Base-by-base conservation (phyloP, 1,284 basidiomycete species). In the Boletus semigastroideus region DNA sequence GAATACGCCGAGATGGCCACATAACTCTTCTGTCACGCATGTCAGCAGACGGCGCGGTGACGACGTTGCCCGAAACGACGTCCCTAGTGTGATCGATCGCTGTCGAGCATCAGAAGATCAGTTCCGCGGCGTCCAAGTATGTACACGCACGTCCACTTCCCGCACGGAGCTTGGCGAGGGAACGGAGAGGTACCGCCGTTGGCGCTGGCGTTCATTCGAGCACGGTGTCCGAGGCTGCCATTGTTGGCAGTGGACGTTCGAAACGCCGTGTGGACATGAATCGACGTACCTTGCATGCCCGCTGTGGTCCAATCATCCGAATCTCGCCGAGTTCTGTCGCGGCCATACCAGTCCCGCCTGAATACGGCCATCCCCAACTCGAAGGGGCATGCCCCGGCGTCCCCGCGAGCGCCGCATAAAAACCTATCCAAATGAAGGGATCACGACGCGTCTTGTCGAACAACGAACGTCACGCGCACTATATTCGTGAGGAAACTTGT, bases 401-500 rank as follows among this genome's bases (percentile, higher is more conserved):
- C 14, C 56, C 61, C 17, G 55, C 49, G 41, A 65, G 59, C 17
- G 60, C 59, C 17, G 58, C 50, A 19, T 52, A 48, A 27, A 56
- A 59, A 42, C 58, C 62, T 64, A 25, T 45, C 37, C 25, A 25
- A n/a, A 17, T 27, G 4, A 41, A 16, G n/a, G 34, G 16, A n/a
- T n/a, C 16, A 8, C 34, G 4, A 22, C 6, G 17, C 10, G 25
- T 20, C 17, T 38, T 11, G 34, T n/a, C 25, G 25, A 16, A 36
- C 9, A n/a, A 10, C 16, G 30, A 22, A 16, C 28, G 22, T 16
- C 27, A 14, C 4, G 25, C 55, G 53, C 19, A 64, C 59, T 65
- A 37, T 61, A 22, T 44, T 65, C 62, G 25, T 59, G 56, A 12
- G 64, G 63, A 46, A 65, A 64, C 48, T 46, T 64, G 52, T 56